Evolutionary conservation across 2,329 filamentous ascomycete genomes (phyloP).

Genomic region (Phialophora chinensis): DNA sequence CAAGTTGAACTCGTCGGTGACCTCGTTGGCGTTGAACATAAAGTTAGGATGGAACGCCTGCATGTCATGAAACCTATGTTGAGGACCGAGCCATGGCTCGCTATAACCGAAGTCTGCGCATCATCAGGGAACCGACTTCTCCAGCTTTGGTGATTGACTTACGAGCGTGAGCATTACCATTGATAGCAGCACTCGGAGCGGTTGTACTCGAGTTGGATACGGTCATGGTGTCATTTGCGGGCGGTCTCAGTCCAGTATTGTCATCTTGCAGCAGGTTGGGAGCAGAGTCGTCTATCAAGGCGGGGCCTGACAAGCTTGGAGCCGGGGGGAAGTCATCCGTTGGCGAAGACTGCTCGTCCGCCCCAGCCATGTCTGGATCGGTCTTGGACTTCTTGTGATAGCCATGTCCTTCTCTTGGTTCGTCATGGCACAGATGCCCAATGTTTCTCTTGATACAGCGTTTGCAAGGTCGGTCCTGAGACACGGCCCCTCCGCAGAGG

Average conservation of each 20-base stretch:
- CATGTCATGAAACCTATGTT: constrained; percentile 91
- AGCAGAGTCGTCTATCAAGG: constrained; percentile 62
- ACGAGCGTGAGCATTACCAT: constrained; percentile 75
- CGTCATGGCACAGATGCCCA: constrained; percentile 96
- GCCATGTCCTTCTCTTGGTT: constrained; percentile 75
- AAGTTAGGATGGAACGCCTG: constrained; percentile 91
- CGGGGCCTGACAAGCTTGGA: constrained; percentile 60
- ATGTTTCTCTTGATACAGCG: constrained; percentile 99
- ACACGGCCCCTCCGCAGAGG: constrained; percentile 45
- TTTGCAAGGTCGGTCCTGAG: constrained; percentile 90
- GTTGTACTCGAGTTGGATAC: constrained; percentile 59
- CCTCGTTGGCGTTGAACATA: constrained; percentile 92
- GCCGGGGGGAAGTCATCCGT: constrained; percentile 52
- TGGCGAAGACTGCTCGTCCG: constrained; percentile 62
- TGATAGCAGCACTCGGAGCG: constrained; percentile 69
- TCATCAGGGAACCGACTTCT: constrained; percentile 41
- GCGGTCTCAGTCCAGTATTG: constrained; percentile 58
- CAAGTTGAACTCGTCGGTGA: constrained; percentile 94
- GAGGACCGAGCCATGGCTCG: constrained; percentile 74
- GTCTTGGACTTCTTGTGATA: constrained; percentile 77
- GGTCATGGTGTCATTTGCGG: constrained; percentile 39
- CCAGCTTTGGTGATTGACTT: constrained; percentile 53
- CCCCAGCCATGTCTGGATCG: constrained; percentile 61
- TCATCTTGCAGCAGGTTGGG: constrained; percentile 51
- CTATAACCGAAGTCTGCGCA: constrained; percentile 77